These are phyloP conservation scores for Apiospora saccharicola DNA, from an alignment of 2,329 filamentous ascomycete genomes.

Conservation along the genomic window DNA sequence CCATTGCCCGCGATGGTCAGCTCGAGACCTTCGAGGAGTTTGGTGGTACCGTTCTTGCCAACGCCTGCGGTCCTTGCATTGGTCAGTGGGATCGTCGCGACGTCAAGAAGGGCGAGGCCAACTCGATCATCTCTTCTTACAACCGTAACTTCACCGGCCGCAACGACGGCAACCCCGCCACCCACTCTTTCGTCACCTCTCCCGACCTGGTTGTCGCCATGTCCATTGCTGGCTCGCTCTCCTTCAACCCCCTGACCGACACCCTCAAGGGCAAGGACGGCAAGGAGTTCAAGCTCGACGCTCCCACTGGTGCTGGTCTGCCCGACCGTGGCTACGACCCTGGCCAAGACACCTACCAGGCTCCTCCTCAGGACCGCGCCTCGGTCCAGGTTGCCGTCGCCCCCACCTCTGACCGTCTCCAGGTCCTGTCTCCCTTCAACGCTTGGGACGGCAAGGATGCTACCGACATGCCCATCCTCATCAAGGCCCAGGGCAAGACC, in stretches of 20 bases:
- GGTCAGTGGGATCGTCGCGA: constrained; percentile 95
- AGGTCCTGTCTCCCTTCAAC: constrained; percentile 85
- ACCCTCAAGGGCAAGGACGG: constrained; percentile 93
- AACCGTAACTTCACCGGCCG: constrained; percentile 99
- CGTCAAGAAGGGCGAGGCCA: constrained; percentile 92
- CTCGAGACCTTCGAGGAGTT: constrained; percentile 96
- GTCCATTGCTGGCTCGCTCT: constrained; percentile 81
- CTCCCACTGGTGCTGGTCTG: constrained; percentile 82
- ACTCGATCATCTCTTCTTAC: constrained; percentile 98
- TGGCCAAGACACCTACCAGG: constrained; percentile 93
- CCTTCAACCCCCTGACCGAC: constrained; percentile 96
- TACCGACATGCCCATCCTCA: constrained; percentile 83
- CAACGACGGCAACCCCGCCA: constrained; percentile 95
- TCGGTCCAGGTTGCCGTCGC: constrained; percentile 82
- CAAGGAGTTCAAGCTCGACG: constrained; percentile 89
- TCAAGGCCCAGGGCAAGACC: constrained; percentile 96
- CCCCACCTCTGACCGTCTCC: constrained; percentile 90
- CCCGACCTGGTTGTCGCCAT: constrained; percentile 89
- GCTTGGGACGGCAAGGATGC: constrained; percentile 94
- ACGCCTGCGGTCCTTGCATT: constrained; percentile 92
- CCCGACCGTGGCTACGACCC: constrained; percentile 86
- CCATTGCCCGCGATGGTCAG: constrained; percentile 89
- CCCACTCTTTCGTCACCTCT: constrained; percentile 91
- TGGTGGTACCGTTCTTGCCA: constrained; percentile 91
- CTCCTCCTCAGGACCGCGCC: constrained; percentile 81